A percentile compares a stretch with the other conserved stretches of the same genome.
These are phyloP conservation scores for Populus hybrid DNA, from an alignment of 441 rosid genomes.

Conservation along the genomic window DNA sequence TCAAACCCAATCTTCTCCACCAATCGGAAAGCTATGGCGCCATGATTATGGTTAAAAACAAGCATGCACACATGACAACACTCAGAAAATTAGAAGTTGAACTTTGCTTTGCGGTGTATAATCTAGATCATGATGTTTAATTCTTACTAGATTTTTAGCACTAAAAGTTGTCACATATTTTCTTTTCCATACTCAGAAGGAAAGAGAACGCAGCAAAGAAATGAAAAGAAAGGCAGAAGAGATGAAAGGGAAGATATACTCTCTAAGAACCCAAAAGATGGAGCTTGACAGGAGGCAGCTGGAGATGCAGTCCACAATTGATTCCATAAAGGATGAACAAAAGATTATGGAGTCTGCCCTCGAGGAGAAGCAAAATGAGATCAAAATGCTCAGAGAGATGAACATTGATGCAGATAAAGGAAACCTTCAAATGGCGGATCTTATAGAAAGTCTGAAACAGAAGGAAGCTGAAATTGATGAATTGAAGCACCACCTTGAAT, in stretches of 20 bases:
- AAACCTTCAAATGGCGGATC: constrained; percentile 19
- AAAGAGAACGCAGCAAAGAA: constrained; percentile 39
- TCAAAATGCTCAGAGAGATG: constrained; percentile 30
- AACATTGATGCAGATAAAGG: constrained; percentile 16
- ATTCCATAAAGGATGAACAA: constrained; percentile 54
- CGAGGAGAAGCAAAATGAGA: constrained; percentile 44
- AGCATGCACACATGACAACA: background rate
- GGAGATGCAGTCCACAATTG: constrained; percentile 53
- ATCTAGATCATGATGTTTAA: background rate
- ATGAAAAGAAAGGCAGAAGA: constrained; percentile 44
- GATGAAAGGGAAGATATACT: constrained; percentile 42
- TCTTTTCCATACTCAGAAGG: constrained; percentile 36
- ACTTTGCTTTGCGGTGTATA: background rate
- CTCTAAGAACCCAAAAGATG: constrained; percentile 42
- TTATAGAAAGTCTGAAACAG: constrained; percentile 44
- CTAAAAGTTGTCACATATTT: background rate
- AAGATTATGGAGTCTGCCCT: constrained; percentile 39
- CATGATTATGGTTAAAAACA: too few relatives aligned
- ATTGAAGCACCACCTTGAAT: constrained; percentile 35
- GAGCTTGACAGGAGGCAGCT: constrained; percentile 41
- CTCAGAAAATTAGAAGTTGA: background rate
- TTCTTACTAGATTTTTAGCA: background rate
- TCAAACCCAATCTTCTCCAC: background rate
- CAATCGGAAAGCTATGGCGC: too few relatives aligned
- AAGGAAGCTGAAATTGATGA: constrained; percentile 46